Conservation (phyloP, 345 rosid species). For the Mercurialis annua region DNA sequence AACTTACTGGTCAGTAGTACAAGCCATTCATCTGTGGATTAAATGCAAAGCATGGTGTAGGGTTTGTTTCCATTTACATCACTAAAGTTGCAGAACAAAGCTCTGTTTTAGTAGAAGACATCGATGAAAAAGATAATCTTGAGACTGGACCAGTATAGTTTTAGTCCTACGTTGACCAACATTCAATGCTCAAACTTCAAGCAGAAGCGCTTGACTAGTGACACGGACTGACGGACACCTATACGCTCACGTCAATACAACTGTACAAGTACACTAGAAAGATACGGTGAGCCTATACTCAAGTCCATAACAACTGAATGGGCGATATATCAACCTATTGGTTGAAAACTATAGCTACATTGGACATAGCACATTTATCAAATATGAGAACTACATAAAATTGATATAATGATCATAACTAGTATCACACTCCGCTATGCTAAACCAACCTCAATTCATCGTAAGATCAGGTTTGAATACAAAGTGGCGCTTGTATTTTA, state of each 20-base stretch:
- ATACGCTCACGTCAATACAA: neutral
- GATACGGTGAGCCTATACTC: too few species aligned
- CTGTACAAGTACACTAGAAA: neutral
- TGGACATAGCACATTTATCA: too few species aligned
- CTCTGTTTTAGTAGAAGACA: too few species aligned
- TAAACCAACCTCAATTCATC: neutral
- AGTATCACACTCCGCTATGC: neutral
- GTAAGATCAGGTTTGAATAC: neutral
- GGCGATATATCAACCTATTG: too few species aligned
- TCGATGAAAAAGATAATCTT: neutral
- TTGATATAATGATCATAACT: neutral
- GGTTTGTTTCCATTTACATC: too few species aligned
- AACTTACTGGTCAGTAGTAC: too few species aligned
- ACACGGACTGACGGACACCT: neutral
- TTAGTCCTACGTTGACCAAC: neutral
- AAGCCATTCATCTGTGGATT: too few species aligned
- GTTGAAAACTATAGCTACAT: too few species aligned
- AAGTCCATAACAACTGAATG: too few species aligned
- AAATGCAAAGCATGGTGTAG: too few species aligned
- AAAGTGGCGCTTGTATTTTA: neutral
- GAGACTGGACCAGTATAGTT: neutral
- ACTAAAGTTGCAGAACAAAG: too few species aligned
- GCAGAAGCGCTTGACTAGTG: neutral
- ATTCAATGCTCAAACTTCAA: neutral
- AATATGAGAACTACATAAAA: neutral